Percentiles rank a stretch among this genome's conserved stretches.
These are phyloP conservation scores for Termitomyces sp. DNA, from an alignment of 768 basidiomycete genomes.

Conservation along the genomic window DNA sequence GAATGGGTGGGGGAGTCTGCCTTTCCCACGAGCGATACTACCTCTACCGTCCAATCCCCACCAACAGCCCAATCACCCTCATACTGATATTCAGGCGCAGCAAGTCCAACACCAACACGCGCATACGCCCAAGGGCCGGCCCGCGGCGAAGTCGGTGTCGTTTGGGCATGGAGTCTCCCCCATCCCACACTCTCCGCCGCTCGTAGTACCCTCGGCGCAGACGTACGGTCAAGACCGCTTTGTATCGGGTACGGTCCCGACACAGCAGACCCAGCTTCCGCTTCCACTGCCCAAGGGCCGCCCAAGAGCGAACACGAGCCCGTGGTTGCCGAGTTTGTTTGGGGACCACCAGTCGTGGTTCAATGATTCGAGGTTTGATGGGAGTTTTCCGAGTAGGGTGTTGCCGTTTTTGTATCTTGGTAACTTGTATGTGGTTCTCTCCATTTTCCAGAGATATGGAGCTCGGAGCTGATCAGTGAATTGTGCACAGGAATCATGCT, in stretches of 20 bases:
- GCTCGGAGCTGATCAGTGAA: neutral
- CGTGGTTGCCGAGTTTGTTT: slow-evolving; percentile 59
- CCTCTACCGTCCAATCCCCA: slow-evolving; percentile 5
- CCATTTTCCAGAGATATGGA: slow-evolving; percentile 7
- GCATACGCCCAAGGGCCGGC: slow-evolving; percentile 30
- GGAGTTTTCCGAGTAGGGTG: slow-evolving; percentile 92
- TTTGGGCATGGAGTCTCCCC: slow-evolving; percentile 31
- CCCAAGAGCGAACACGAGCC: slow-evolving; percentile 70
- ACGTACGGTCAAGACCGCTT: neutral
- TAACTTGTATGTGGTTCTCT: slow-evolving; percentile 70
- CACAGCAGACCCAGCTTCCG: slow-evolving; percentile 1
- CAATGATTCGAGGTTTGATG: slow-evolving; percentile 89
- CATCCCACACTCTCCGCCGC: slow-evolving; percentile 17
- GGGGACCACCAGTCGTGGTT: slow-evolving; percentile 92
- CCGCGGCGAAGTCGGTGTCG: slow-evolving; percentile 50
- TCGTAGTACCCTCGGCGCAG: slow-evolving; percentile 27
- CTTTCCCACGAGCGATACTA: neutral
- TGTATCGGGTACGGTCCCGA: slow-evolving; percentile 7
- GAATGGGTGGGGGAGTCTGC: slow-evolving; percentile 8
- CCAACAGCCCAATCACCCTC: slow-evolving; percentile 9
- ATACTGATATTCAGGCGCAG: neutral
- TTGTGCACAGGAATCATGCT: slow-evolving; percentile 75
- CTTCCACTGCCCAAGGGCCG: slow-evolving; percentile 36
- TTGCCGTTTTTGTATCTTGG: slow-evolving; percentile 93
- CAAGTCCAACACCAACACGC: slow-evolving; percentile 1